These are phyloP conservation scores for Tulasnella sp. DNA, from an alignment of 768 basidiomycete species.

Conservation along the genomic window DNA sequence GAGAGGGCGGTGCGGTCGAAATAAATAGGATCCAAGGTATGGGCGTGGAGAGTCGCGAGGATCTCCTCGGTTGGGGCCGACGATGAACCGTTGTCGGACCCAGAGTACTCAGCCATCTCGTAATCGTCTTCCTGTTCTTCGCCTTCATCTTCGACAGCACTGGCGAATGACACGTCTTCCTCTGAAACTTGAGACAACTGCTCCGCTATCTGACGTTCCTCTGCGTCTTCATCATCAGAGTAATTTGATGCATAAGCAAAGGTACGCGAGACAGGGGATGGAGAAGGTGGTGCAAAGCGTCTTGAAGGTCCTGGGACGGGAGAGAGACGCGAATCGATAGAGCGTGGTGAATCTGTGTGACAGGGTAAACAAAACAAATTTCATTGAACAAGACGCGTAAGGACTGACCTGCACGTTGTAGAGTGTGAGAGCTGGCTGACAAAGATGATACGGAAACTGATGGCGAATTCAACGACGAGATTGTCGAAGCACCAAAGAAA, in stretches of 20 bases:
- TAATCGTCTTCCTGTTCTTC: background rate
- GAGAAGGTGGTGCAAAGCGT: background rate
- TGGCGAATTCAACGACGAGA: slow-evolving; percentile 10
- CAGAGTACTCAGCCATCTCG: background rate
- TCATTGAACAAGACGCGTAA: background rate
- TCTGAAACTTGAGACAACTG: too few species aligned
- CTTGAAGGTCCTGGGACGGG: background rate
- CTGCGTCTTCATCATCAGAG: slow-evolving; percentile 1
- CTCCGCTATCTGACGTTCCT: too few species aligned
- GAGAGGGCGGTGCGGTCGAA: slow-evolving; percentile 33
- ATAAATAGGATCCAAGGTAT: slow-evolving; percentile 9
- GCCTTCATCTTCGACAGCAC: background rate
- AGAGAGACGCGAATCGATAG: background rate
- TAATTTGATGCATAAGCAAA: slow-evolving; percentile 3
- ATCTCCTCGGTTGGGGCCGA: too few species aligned
- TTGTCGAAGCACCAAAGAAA: slow-evolving; percentile 4
- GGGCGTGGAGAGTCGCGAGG: slow-evolving; percentile 14
- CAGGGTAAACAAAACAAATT: background rate
- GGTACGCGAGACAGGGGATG: slow-evolving; percentile 8
- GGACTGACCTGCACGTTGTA: background rate
- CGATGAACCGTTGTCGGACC: too few species aligned
- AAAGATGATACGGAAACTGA: slow-evolving; percentile 1
- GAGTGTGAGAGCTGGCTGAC: background rate
- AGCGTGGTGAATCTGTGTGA: background rate
- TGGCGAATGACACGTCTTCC: slow-evolving; percentile 4